These are phyloP conservation scores for Magnolia changhungtana DNA, from an alignment of 164 flowering plant genomes.

Conservation along the genomic window DNA sequence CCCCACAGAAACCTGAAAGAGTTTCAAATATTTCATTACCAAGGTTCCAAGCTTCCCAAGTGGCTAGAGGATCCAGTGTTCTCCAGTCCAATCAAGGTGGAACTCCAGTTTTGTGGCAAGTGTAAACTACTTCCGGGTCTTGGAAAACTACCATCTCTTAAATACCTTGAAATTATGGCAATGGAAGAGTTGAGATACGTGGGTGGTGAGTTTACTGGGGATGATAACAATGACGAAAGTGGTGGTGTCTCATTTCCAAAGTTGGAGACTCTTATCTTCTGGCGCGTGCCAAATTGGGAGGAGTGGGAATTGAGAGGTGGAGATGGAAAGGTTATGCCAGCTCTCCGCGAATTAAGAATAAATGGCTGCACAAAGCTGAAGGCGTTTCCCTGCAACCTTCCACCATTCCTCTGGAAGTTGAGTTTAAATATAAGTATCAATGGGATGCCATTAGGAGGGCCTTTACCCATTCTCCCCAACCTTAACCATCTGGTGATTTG, in stretches of 20 bases:
- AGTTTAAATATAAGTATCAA: not conserved
- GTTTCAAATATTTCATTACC: not conserved
- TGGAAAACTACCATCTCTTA: not conserved
- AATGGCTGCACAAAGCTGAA: not conserved
- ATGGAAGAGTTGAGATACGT: not conserved
- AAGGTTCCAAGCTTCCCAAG: conserved; percentile 1
- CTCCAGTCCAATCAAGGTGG: not conserved
- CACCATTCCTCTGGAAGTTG: not conserved
- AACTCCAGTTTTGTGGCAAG: not conserved
- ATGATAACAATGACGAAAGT: not conserved
- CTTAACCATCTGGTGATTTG: not conserved
- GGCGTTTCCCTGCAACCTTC: not conserved
- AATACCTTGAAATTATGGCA: not conserved
- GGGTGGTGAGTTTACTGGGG: not conserved
- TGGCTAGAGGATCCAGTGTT: not conserved
- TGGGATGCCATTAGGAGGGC: not conserved
- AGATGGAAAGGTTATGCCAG: not conserved
- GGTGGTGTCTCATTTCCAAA: not conserved
- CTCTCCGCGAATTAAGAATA: not conserved
- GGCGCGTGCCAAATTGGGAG: not conserved
- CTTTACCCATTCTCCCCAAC: not conserved
- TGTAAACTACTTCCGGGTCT: not conserved
- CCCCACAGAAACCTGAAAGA: not conserved
- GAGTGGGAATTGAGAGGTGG: not conserved
- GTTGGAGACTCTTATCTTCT: not conserved